Evolutionary conservation across 2,329 filamentous ascomycete genomes (phyloP).

Genomic region (Fusarium longipes): DNA sequence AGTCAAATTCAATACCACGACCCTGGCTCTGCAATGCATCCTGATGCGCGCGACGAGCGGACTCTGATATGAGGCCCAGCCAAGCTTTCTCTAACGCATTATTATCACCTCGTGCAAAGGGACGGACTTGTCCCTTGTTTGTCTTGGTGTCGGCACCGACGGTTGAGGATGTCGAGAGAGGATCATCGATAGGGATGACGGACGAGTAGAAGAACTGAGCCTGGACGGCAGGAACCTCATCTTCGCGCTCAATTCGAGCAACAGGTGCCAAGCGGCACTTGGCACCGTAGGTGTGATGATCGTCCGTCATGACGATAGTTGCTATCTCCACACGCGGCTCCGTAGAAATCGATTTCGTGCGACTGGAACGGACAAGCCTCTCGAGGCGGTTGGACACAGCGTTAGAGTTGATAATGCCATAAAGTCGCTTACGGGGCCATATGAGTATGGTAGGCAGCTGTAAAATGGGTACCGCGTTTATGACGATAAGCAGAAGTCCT

Average conservation of each 20-base stretch:
- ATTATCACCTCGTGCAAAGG: conserved; percentile 84
- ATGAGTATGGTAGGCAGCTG: not conserved
- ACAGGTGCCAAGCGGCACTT: conserved; percentile 68
- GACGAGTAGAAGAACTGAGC: conserved; percentile 90
- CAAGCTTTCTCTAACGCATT: conserved; percentile 82
- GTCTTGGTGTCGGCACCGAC: conserved; percentile 62
- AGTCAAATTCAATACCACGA: conserved; percentile 22
- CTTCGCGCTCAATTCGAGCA: conserved; percentile 53
- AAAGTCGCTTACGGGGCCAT: conserved; percentile 17
- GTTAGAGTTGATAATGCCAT: conserved; percentile 36
- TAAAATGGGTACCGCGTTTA: not conserved
- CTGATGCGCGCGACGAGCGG: conserved; percentile 61
- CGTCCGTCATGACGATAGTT: conserved; percentile 35
- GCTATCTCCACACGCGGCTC: conserved; percentile 16
- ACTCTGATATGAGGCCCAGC: conserved; percentile 67
- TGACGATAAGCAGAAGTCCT: not conserved
- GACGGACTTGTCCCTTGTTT: conserved; percentile 72
- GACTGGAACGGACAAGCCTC: conserved; percentile 16
- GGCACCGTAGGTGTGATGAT: conserved; percentile 67
- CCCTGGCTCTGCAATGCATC: conserved; percentile 45
- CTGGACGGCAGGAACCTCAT: conserved; percentile 68
- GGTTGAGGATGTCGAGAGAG: conserved; percentile 74
- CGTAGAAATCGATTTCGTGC: not conserved
- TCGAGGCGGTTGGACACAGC: conserved; percentile 25
- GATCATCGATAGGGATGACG: conserved; percentile 85